A percentile compares a stretch with the other conserved stretches of the same genome.
Conservation (phyloP, 2,329 filamentous ascomycete genomes). For the Cytospora chrysosperma region DNA sequence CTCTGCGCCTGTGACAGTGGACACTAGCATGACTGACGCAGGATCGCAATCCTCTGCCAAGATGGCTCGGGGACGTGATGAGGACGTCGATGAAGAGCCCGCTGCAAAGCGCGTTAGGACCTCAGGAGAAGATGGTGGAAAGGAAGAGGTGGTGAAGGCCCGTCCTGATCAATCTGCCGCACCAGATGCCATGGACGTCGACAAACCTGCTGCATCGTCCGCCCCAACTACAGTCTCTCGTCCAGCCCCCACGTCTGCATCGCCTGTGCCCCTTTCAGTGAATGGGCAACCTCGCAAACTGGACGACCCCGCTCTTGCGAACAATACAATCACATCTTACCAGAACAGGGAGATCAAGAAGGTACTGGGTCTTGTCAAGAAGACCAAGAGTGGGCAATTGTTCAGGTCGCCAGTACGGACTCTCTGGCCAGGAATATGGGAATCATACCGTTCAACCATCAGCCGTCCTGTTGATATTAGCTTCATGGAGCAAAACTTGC, state of each 20-base stretch:
- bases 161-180: conserved; percentile 35
- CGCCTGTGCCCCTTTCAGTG: conserved; percentile 33
- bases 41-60: conserved; percentile 51
- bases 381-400: conserved; percentile 74
- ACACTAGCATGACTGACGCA: conserved; percentile 43
- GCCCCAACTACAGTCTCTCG: conserved; percentile 31
- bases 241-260: conserved; percentile 30
- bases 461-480: conserved; percentile 79
- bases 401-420: conserved; percentile 78
- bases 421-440: conserved; percentile 72
- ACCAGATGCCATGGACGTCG: conserved; percentile 33
- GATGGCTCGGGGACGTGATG: conserved; percentile 72
- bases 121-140: conserved; percentile 30
- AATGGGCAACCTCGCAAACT: conserved; percentile 37
- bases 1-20: conserved; percentile 32
- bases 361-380: conserved; percentile 74
- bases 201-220: conserved; percentile 34
- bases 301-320: conserved; percentile 43
- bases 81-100: conserved; percentile 66
- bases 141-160: conserved; percentile 44
- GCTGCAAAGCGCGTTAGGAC: conserved; percentile 80
- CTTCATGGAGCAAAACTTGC: conserved; percentile 78
- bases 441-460: conserved; percentile 56
- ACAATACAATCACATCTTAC: conserved; percentile 53
- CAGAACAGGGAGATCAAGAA: conserved; percentile 64